A percentile compares a stretch with the other conserved stretches of the same genome.
Evolutionary conservation across 2,329 filamentous ascomycete species (phyloP).

Genomic region (Chrysoporthe deuterocubensis): DNA sequence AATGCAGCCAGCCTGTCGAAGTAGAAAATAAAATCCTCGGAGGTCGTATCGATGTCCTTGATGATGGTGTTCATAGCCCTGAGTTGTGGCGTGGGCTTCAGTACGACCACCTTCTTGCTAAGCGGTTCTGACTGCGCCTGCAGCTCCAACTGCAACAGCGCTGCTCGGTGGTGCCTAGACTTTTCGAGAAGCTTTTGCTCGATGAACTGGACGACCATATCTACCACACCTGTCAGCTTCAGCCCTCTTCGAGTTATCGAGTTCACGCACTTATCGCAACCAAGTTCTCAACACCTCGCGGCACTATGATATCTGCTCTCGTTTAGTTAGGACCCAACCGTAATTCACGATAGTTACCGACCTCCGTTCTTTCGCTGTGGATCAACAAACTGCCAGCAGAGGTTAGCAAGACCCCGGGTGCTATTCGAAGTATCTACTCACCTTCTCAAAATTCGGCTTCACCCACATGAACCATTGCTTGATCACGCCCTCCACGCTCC

Average conservation of each 20-base stretch:
- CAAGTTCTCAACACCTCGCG: slow-evolving; percentile 89
- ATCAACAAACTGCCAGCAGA: slow-evolving; percentile 70
- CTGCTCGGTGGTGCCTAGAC: slow-evolving; percentile 79
- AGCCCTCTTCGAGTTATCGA: not conserved
- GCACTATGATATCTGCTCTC: slow-evolving; percentile 81
- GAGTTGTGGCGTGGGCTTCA: slow-evolving; percentile 80
- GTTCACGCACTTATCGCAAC: slow-evolving; percentile 75
- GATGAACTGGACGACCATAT: slow-evolving; percentile 92
- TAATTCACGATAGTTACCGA: slow-evolving; percentile 41
- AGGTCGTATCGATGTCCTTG: slow-evolving; percentile 74
- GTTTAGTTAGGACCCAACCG: slow-evolving; percentile 25
- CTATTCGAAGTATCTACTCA: slow-evolving; percentile 32
- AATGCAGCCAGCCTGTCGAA: slow-evolving; percentile 89
- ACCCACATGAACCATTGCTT: slow-evolving; percentile 98
- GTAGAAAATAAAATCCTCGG: slow-evolving; percentile 97
- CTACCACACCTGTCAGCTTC: slow-evolving; percentile 16
- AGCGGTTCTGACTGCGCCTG: slow-evolving; percentile 73
- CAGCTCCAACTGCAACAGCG: slow-evolving; percentile 75
- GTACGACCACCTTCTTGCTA: slow-evolving; percentile 73
- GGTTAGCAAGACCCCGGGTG: slow-evolving; percentile 26
- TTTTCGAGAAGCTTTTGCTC: slow-evolving; percentile 86
- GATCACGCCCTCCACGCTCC: slow-evolving; percentile 93
- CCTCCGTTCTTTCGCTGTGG: slow-evolving; percentile 86
- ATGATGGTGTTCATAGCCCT: slow-evolving; percentile 89
- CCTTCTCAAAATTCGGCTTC: slow-evolving; percentile 92